Percentiles rank a stretch among this genome's conserved stretches.
These are phyloP conservation scores for Penicillium crystallinum DNA, from an alignment of 495 filamentous ascomycete species.

Conservation along the genomic window DNA sequence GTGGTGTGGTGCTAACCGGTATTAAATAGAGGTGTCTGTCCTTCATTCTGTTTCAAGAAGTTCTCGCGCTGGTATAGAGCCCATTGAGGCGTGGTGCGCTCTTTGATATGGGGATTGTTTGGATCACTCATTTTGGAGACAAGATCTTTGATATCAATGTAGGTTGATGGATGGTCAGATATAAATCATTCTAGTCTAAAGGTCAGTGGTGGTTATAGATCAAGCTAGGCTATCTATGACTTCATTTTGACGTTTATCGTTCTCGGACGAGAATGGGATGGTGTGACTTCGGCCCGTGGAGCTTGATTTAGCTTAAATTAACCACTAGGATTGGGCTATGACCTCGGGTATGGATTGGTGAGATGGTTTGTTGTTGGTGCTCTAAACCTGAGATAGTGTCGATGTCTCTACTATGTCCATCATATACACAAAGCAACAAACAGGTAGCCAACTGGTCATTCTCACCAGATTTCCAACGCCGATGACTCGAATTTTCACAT, in stretches of 20 bases:
- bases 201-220: slow-evolving; percentile 1
- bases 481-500: too few species aligned
- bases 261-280: slow-evolving; percentile 13
- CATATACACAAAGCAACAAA: too few species aligned
- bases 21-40: slow-evolving; percentile 52
- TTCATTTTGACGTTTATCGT: slow-evolving; percentile 26
- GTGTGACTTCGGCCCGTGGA: not conserved
- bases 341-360: too few species aligned
- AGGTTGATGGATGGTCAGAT: too few species aligned
- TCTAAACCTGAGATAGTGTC: too few species aligned
- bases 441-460: too few species aligned
- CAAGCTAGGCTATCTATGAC: slow-evolving; percentile 18
- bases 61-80: slow-evolving; percentile 57
- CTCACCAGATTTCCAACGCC: too few species aligned
- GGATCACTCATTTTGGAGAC: slow-evolving; percentile 47
- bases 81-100: slow-evolving; percentile 56
- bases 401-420: too few species aligned
- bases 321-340: not conserved
- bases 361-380: too few species aligned
- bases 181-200: too few species aligned
- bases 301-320: not conserved
- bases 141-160: too few species aligned
- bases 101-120: slow-evolving; percentile 51
- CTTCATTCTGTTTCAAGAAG: slow-evolving; percentile 55
- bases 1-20: slow-evolving; percentile 27